phyloP scores from a whole-genome alignment of 176 grass and related monocot genomes.

The Musa acuminata region DNA sequence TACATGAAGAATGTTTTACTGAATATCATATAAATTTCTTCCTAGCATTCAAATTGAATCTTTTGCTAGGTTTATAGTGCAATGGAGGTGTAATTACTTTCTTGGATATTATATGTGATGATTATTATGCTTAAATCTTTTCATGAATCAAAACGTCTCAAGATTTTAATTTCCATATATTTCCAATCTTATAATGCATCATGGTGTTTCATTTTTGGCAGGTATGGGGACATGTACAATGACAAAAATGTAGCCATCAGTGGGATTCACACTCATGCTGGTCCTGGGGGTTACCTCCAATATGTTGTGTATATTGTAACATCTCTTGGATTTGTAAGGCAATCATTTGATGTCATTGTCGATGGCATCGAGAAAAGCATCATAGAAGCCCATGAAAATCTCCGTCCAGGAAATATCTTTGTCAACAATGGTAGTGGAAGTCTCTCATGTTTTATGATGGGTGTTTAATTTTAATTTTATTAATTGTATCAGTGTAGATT shows the following conservation, averaged over 20 bases:
- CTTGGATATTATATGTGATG: not conserved
- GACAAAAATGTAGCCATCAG: constrained; percentile 91
- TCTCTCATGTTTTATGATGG: not conserved
- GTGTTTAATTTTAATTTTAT: not conserved
- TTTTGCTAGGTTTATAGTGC: not conserved
- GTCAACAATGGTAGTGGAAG: constrained; percentile 68
- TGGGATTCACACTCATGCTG: constrained; percentile 95
- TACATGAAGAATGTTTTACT: too few species aligned
- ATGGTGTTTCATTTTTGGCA: constrained; percentile 26
- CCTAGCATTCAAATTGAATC: too few species aligned
- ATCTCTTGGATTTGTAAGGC: constrained; percentile 88
- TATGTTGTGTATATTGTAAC: constrained; percentile 95
- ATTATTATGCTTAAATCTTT: not conserved
- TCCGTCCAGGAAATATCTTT: constrained; percentile 68
- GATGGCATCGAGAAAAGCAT: constrained; percentile 88
- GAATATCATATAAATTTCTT: too few species aligned
- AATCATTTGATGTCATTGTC: constrained; percentile 95
- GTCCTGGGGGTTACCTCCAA: constrained; percentile 94
- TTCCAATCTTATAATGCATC: not conserved
- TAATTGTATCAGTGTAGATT: not conserved
- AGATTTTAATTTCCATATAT: not conserved
- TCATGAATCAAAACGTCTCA: not conserved
- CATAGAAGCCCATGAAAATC: constrained; percentile 82
- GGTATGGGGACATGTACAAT: constrained; percentile 86
- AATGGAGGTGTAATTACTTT: not conserved